Percentiles rank a stretch among this genome's conserved stretches.
phyloP scores from a whole-genome alignment of 768 basidiomycete genomes.

The Gelatoporia subvermispora region DNA sequence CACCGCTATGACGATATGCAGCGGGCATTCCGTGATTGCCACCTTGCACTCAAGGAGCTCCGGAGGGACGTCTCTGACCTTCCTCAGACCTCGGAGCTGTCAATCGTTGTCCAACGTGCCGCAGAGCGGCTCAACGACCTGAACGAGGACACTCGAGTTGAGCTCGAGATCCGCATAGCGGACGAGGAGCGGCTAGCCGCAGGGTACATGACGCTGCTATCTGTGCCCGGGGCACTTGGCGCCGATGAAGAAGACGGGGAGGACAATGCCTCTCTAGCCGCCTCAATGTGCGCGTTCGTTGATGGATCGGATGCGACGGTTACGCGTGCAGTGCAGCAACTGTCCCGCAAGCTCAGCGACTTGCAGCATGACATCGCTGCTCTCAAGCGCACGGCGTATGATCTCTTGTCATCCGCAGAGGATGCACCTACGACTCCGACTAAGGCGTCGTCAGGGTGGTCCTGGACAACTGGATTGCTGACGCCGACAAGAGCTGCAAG shows the following conservation, averaged over 20 bases:
- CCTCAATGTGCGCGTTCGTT: slow-evolving; percentile 51
- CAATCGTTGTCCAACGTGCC: slow-evolving; percentile 41
- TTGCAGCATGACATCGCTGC: slow-evolving; percentile 72
- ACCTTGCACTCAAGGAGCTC: slow-evolving; percentile 58
- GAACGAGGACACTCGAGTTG: slow-evolving; percentile 75
- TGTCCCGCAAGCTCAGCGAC: slow-evolving; percentile 61
- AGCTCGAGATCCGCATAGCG: slow-evolving; percentile 72
- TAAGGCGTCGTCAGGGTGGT: slow-evolving; percentile 24
- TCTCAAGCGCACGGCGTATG: slow-evolving; percentile 57
- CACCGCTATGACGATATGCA: slow-evolving; percentile 60
- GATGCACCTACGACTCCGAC: slow-evolving; percentile 6
- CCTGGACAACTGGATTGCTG: slow-evolving; percentile 59
- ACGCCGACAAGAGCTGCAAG: slow-evolving; percentile 34
- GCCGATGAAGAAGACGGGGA: slow-evolving; percentile 14
- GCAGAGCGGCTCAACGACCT: slow-evolving; percentile 66
- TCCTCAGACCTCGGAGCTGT: slow-evolving; percentile 13
- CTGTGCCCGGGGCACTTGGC: slow-evolving; percentile 45
- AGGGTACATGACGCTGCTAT: slow-evolving; percentile 67
- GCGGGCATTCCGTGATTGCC: slow-evolving; percentile 63
- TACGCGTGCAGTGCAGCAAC: slow-evolving; percentile 39
- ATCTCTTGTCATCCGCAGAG: slow-evolving; percentile 22
- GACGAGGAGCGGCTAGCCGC: slow-evolving; percentile 63
- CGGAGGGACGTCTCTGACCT: slow-evolving; percentile 30
- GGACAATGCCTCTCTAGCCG: slow-evolving; percentile 36
- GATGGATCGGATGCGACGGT: slow-evolving; percentile 48